Base-by-base conservation (phyloP, 106 monocot genomes). In the Xerophyta viscosa region DNA sequence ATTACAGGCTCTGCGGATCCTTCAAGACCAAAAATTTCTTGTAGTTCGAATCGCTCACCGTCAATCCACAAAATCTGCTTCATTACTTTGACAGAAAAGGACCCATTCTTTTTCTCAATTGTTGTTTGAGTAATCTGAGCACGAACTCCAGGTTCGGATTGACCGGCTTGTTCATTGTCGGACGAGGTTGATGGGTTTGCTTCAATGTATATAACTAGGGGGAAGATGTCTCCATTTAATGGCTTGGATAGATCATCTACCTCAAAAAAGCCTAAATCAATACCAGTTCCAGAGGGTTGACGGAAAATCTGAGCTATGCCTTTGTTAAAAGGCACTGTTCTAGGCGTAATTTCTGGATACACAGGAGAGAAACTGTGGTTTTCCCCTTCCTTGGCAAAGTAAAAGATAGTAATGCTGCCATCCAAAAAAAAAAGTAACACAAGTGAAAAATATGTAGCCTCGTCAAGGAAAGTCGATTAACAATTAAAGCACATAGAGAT, bases 251-350 rank as follows among this genome's bases (percentile, higher is more conserved):
- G 89, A 26, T 76, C 75, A 37, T 85, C 88, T 20, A 76, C 20
- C 49, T 74, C 77, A 37, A 85, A 96, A 52, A 96, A 96, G 15
- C 72, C 88, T 43, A 96, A 66, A 58, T 96, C 88, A 52, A 96
- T 69, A 45, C 96, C 89, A 55, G 67, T 56, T 15, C 81, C 84
- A 29, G 78, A 72, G 53, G 88, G 74, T 50, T 98, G 96, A 41
- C 65, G 25, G 49, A 98, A 98, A 29, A 58, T 89, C 67, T 86
- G 85, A 13, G 72, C 77, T 6, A 43, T 17, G 8, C 85, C 89
- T 46, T 85, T 82, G 18, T 71, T 67, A 52, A 98, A 89, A 23
- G 76, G 52, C 25, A 70, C 41, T 17, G 11, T 84, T n/a, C 33
- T 50, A 52, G 89, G 78, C 24, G 27, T 64, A 41, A 85, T 42